Evolutionary conservation across 306 rosid species (phyloP).

Genomic region (Pyrus communis): DNA sequence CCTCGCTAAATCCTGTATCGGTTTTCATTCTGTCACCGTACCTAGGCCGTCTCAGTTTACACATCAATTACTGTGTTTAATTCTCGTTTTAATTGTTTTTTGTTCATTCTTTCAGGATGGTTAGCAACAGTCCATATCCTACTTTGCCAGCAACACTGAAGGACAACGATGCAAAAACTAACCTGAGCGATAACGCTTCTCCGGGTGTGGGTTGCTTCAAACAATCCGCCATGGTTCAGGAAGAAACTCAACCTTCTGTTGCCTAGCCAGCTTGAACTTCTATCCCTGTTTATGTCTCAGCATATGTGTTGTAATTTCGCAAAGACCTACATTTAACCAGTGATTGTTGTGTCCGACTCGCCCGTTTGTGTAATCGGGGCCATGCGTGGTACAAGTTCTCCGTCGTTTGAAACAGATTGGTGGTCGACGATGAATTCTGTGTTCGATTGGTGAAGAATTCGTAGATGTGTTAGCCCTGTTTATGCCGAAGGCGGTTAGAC

Average conservation of each 20-base stretch:
- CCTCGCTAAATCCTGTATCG: background rate
- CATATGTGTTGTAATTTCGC: background rate
- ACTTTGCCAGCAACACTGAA: slow-evolving; percentile 17
- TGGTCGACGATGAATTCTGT: background rate
- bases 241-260: slow-evolving; percentile 23
- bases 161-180: slow-evolving; percentile 13
- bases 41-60: background rate
- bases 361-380: background rate
- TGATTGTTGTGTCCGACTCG: background rate
- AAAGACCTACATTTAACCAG: background rate
- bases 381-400: background rate
- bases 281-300: background rate
- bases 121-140: slow-evolving; percentile 46
- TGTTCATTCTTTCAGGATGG: slow-evolving; percentile 36
- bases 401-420: background rate
- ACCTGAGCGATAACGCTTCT: slow-evolving; percentile 8
- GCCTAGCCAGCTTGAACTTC: slow-evolving; percentile 15
- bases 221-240: slow-evolving; percentile 4
- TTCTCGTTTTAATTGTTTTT: background rate
- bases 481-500: background rate
- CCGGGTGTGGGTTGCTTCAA: slow-evolving; percentile 20
- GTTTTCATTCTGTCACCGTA: background rate
- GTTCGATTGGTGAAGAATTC: background rate
- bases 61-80: background rate
- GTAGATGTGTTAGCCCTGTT: background rate